Percentiles rank a stretch among this genome's conserved stretches.
Evolutionary conservation across 805 yeast species (phyloP).

Genomic region (Saturnispora halmiae): DNA sequence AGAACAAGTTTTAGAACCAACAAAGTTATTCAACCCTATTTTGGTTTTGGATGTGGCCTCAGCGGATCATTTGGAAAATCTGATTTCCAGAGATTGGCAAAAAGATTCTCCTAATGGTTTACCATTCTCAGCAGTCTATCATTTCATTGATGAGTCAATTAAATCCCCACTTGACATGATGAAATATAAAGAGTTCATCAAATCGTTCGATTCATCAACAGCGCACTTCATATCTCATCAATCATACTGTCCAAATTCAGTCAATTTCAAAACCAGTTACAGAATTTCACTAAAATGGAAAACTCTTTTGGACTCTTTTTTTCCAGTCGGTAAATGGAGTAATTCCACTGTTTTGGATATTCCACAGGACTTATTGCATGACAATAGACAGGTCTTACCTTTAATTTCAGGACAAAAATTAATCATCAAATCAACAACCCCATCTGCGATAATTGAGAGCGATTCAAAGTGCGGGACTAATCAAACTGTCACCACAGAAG

Average conservation of each 20-base stretch:
- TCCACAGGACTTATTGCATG: constrained; percentile 17
- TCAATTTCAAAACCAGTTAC: constrained; percentile 51
- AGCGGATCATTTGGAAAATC: constrained; percentile 32
- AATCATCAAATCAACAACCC: constrained; percentile 16
- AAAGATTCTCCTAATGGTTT: constrained; percentile 3
- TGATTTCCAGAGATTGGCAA: constrained; percentile 23
- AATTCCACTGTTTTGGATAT: constrained; percentile 21
- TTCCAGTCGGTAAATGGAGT: constrained; percentile 34
- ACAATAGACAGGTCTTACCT: constrained; percentile 21
- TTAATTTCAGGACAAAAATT: constrained; percentile 25
- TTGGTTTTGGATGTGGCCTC: constrained; percentile 70
- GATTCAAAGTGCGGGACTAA: constrained; percentile 7
- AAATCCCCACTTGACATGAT: constrained; percentile 33
- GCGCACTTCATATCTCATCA: constrained; percentile 71
- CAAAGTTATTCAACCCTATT: constrained; percentile 48
- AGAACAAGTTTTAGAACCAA: constrained; percentile 61
- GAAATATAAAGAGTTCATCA: constrained; percentile 41
- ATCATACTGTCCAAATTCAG: constrained; percentile 47
- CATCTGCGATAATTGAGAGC: constrained; percentile 6
- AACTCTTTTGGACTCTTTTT: constrained; percentile 36
- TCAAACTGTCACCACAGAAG: constrained; percentile 16
- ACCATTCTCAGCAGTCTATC: constrained; percentile 49
- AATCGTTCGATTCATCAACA: constrained; percentile 41
- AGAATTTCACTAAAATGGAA: constrained; percentile 47
- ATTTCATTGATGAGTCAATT: constrained; percentile 55